Conservation (phyloP, 2,329 filamentous ascomycete species). For the Pezicula neosporulosa region DNA sequence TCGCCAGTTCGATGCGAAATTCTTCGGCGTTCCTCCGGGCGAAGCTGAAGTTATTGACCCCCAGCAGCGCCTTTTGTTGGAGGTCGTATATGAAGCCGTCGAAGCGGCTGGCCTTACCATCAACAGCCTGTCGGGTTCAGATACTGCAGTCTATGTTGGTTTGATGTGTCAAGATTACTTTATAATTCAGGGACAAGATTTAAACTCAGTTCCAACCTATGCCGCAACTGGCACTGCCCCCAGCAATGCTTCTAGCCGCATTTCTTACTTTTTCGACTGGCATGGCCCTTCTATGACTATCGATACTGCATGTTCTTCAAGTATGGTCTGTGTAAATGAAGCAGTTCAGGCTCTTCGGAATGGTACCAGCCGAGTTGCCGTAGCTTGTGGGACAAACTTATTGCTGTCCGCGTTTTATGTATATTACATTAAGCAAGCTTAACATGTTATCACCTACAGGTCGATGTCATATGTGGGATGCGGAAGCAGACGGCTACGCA, state of each 20-base stretch:
- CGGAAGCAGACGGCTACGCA: slow-evolving; percentile 8
- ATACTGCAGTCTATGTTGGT: slow-evolving; percentile 14
- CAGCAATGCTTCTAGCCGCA: slow-evolving; percentile 34
- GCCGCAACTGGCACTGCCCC: slow-evolving; percentile 28
- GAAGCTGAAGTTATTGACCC: slow-evolving; percentile 6
- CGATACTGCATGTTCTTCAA: slow-evolving; percentile 36
- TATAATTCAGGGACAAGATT: slow-evolving; percentile 27
- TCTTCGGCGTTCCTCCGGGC: slow-evolving; percentile 4
- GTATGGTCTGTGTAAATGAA: slow-evolving; percentile 29
- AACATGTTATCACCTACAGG: slow-evolving; percentile 25
- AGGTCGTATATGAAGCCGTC: slow-evolving; percentile 18
- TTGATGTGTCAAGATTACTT: slow-evolving; percentile 11
- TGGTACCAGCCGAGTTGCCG: slow-evolving; percentile 4
- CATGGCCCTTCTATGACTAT: slow-evolving; percentile 27
- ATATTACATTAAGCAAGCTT: slow-evolving; percentile 28
- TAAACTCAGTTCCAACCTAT: slow-evolving; percentile 29
- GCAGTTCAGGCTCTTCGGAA: slow-evolving; percentile 18
- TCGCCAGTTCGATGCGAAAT: slow-evolving; percentile 1
- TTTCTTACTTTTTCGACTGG: slow-evolving; percentile 34
- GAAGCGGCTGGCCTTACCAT: slow-evolving; percentile 15
- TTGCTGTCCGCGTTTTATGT: slow-evolving; percentile 5
- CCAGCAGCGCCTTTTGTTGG: slow-evolving; percentile 9
- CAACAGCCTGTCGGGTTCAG: slow-evolving; percentile 10
- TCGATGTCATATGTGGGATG: slow-evolving; percentile 5
- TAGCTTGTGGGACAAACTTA: slow-evolving; percentile 13